Evolutionary conservation across 805 yeast genomes (phyloP), one percentile per base, ranked within the genome.

Genomic region (Yarrowia bubula): DNA sequence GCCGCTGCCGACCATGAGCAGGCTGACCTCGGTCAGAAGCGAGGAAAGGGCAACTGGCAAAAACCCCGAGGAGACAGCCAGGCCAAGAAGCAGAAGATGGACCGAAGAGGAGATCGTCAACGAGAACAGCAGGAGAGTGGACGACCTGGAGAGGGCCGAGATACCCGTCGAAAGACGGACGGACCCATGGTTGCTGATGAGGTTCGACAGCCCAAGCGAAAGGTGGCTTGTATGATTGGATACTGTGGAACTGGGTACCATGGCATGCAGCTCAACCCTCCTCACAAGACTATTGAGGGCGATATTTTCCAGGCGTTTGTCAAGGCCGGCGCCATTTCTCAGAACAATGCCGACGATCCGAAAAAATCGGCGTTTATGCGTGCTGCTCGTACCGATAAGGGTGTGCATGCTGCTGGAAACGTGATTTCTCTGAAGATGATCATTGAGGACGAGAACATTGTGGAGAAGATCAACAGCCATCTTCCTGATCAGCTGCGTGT

Each of bases 361-460:
- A 92, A 90, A 73, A 92, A 92, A 74, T 84, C 86, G 64, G 92
- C 95, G 0, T 89, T 93, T 73, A 87, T 76, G 68, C 71, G 82
- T 4, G 82, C 82, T 5, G 82, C 82, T 14, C 84, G 82, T 68
- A 97, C 98, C 3, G 98, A 92, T 75, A 93, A 93, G 76, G 98
- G 98, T 67, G 98, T 92, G 28, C 98, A 92, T 76, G 98, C 98
- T 11, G 97, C 97, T 1, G 98, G 98, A 33, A 92, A 92, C 74
- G 91, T 92, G 22, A 83, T 93, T 48, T 88, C 96, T 14, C 79
- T 89, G 70, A 92, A 92, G 74, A 77, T 92, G 80, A 90, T 90
- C 70, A 81, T 90, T 63, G 96, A 91, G 73, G 96, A 92, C 71
- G 84, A 81, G 13, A 87, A 90, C 64, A 82, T 91, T 61, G 81